phyloP scores from a whole-genome alignment of 306 rosid species.

The Cucurbita pepo region DNA sequence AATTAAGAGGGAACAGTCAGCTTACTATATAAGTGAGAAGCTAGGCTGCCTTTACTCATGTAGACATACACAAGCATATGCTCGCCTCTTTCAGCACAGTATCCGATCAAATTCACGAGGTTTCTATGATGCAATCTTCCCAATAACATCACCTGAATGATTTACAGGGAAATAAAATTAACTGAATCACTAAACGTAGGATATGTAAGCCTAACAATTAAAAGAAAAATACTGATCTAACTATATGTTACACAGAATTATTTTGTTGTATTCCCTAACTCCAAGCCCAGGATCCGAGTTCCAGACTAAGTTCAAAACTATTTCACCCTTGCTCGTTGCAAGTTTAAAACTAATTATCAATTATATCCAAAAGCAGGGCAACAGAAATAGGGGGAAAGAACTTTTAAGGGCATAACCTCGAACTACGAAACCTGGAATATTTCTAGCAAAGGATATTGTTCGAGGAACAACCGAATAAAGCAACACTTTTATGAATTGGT shows the following conservation, averaged over 20 bases:
- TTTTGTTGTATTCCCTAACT: background rate
- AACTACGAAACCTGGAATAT: background rate
- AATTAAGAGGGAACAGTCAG: constrained; percentile 7
- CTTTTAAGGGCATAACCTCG: background rate
- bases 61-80: constrained; percentile 87
- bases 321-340: background rate
- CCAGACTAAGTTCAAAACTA: background rate
- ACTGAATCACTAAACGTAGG: background rate
- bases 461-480: background rate
- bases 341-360: background rate
- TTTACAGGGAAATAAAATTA: background rate
- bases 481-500: background rate
- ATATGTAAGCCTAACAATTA: background rate
- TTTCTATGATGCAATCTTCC: constrained; percentile 97
- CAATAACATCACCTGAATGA: constrained; percentile 70
- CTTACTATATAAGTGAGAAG: constrained; percentile 92
- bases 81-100: constrained; percentile 86
- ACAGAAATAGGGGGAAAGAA: background rate
- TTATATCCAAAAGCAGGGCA: background rate
- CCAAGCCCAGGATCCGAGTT: background rate
- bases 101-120: constrained; percentile 85
- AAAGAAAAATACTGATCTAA: background rate
- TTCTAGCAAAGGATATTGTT: background rate
- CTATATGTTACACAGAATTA: background rate
- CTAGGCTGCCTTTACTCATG: constrained; percentile 89